Base-by-base conservation (phyloP, 352 stramenopile genomes). In the Phytophthora megakarya region DNA sequence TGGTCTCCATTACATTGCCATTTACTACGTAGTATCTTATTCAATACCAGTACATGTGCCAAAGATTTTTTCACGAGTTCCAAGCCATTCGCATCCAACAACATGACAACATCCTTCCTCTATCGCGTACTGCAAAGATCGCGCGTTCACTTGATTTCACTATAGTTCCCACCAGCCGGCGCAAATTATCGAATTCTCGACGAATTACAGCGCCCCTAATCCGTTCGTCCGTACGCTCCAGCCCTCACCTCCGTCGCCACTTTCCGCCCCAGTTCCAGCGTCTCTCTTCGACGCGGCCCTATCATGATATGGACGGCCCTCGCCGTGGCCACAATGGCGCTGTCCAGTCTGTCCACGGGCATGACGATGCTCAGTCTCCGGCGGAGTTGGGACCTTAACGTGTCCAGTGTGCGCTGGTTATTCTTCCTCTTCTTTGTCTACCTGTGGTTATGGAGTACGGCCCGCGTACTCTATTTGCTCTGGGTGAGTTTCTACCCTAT, bases 381-480 rank as follows among this genome's bases (percentile, higher is more conserved):
- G 13, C 67, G 65, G 32, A 65, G 65, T 52, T 84, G 75, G 75
- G 75, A 84, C 56, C 58, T 87, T 22, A 69, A 75, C 18, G 70
- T 80, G 13, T 82, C 76, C 9, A 82, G 76, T 19, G 79, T 88
- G 13, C 77, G 80, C 11, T 89, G 77, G 77, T 69, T 89, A 44
- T 89, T 89, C 54, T 81, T 80, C 51, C 21, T 75, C 48, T 86
- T 89, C 37, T 86, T 89, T 60, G 25, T 84, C 5, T 84, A 77
- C 26, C 33, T 85, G 12, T 80, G 52, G 61, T 42, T 80, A 21
- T 81, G 79, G 66, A 77, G 67, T 40, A 70, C 25, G 7, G 33
- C 70, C 37, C 76, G 76, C 32, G 59, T 75, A 15, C 23, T 80
- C 8, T 85, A 84, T 52, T 60, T 78, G 44, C 37, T 84, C 18